Evolutionary conservation across 306 rosid species (phyloP), one percentile per base, ranked within the genome.

Genomic region (Corylus heterophylla): DNA sequence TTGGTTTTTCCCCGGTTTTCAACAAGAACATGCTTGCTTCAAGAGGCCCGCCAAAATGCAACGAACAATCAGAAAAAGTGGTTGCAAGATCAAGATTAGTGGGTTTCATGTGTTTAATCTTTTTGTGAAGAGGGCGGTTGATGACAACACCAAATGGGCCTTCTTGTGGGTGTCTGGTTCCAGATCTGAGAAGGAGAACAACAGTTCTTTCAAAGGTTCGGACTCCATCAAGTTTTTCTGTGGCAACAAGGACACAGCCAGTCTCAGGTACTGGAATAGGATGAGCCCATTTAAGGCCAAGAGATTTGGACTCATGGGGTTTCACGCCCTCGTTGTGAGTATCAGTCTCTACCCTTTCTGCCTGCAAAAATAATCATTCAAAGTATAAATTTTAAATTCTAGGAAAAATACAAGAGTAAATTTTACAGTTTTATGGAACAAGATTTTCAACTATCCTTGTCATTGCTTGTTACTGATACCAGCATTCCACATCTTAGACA

Each of bases 31-130:
- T 91, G 88, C 97, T 93, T 52, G 98, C 99, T 84, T 93, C 98
- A 0, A 96, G 92, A 54, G 99, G 99, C 55, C 99, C 99, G 37
- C 99, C 99, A 69, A 90, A 96, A 81, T 96, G 91, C 79, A 93
- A 84, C 25, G 93, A 87, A 75, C 97, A 93, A 71, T 91, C 97
- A 81, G 98, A 93, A 78, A 96, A 90, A 48, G 96, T 91, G 83
- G 97, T 90, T 76, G 94, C 89, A 63, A 93, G 85, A 83, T 90
- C 99, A 77, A 85, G 89, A 85, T 91, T 96, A 12, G 90, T 87
- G 74, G 99, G 97, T 54, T 85, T 96, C 89, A 96, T 89, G 76
- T 96, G 94, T 80, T 87, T 89, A 59, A 96, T 96, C 84, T 88
- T 91, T 75, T 91, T 91, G 83, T 93, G 94, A 75, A 91, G 94